Conservation (phyloP, 2,329 filamentous ascomycete species). For the Hymenoscyphus occultus region DNA sequence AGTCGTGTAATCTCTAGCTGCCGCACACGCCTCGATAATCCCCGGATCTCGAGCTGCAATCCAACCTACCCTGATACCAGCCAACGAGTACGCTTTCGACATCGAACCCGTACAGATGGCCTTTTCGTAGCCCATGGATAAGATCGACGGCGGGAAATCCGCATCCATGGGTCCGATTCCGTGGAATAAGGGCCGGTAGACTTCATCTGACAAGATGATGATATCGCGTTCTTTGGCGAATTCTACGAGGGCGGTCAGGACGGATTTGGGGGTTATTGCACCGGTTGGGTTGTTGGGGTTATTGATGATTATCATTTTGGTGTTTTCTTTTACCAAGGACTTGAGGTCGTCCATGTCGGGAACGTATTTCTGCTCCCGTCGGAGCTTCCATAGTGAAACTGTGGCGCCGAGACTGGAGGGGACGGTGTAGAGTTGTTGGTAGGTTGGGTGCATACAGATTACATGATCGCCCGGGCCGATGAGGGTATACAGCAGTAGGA, state of each 20-base stretch:
- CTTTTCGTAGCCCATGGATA: slow-evolving; percentile 69
- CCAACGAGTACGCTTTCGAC: slow-evolving; percentile 81
- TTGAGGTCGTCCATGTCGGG: slow-evolving; percentile 66
- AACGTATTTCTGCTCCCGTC: slow-evolving; percentile 61
- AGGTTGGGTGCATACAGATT: slow-evolving; percentile 82
- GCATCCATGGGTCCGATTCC: slow-evolving; percentile 31
- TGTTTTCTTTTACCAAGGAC: slow-evolving; percentile 62
- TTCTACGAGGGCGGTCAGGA: slow-evolving; percentile 59
- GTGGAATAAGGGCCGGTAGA: slow-evolving; percentile 82
- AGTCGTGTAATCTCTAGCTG: slow-evolving; percentile 76
- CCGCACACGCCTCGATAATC: slow-evolving; percentile 62
- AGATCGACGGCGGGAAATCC: slow-evolving; percentile 62
- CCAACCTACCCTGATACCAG: slow-evolving; percentile 82
- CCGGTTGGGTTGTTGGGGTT: slow-evolving; percentile 86
- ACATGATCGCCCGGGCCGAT: slow-evolving; percentile 76
- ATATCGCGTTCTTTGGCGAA: slow-evolving; percentile 63
- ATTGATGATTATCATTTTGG: slow-evolving; percentile 68
- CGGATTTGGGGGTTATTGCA: slow-evolving; percentile 59
- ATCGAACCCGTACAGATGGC: slow-evolving; percentile 74
- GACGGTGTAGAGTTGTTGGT: slow-evolving; percentile 78
- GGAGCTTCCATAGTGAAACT: slow-evolving; percentile 73
- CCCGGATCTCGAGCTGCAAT: slow-evolving; percentile 62
- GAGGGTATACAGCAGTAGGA: slow-evolving; percentile 71
- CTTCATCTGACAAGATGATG: slow-evolving; percentile 72
- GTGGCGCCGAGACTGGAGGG: slow-evolving; percentile 72